Evolutionary conservation across 2,329 filamentous ascomycete genomes (phyloP), one percentile per base, ranked within the genome.

Genomic region (Fusarium chlamydosporum): DNA sequence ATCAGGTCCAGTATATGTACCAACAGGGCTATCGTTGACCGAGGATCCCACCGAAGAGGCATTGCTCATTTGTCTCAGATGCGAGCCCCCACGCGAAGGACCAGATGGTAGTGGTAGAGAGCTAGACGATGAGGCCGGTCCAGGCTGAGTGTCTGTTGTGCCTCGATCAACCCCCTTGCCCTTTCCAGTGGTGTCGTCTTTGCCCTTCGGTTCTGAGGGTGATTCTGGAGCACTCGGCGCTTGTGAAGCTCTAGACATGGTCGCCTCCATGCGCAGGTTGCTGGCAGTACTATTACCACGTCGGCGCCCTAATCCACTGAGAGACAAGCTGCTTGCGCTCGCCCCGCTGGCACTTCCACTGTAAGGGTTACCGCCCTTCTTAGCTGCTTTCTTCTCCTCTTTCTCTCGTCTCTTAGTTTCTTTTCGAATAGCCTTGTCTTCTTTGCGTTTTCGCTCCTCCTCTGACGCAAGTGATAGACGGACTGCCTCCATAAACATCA

Each of bases 401-500:
- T 97, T 97, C 64, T 93, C 92, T 56, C 88, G 88, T 74, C 91
- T 93, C 82, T 97, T 97, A 2, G 91, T 90, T 61, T 96, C 92
- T 77, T 97, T 97, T 9, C 78, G 75, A 15, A 77, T 43, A 7
- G 74, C 75, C 68, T 82, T 82, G 40, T 80, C 80, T 61, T 95
- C 91, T 76, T 93, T 96, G 46, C 88, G 91, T 71, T 93, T 92
- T n/a, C 95, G 88, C 41, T 98, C 95, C 74, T 98, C 95, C 77
- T 99, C 96, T 2, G 93, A 91, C 0, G 92, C 94, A n/a, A 99
- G 83, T 47, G 94, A 97, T 31, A 97, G 79, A 38, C 96, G 86
- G 47, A 99, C 96, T 1, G 96, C 96, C 78, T 99, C 96, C 85
- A 96, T 93, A 84, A 98, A 94, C 96, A 99, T 99, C 83, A 99